A percentile compares a stretch with the other conserved stretches of the same genome.
Conservation (phyloP, 78 protist genomes). For the Dictyostelium citrinum region DNA sequence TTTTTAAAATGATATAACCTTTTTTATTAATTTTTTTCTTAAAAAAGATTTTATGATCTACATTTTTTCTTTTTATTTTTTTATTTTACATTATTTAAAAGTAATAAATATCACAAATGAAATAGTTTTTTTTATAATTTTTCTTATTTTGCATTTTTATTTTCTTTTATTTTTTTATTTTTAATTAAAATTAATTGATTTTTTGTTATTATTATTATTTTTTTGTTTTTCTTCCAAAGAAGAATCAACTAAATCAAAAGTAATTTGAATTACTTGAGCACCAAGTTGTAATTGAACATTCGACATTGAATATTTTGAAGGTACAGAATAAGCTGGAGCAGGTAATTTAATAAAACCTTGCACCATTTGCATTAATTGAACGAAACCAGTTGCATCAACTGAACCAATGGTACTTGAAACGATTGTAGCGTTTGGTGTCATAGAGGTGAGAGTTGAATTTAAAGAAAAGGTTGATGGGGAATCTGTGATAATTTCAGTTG, state of each 20-base stretch:
- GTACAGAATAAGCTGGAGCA: background rate
- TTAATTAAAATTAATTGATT: background rate
- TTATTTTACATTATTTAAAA: no score
- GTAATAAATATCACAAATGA: no score
- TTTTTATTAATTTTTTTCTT: no score
- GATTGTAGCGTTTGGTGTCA: background rate
- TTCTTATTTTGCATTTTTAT: background rate
- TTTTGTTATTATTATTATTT: background rate
- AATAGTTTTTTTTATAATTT: no score
- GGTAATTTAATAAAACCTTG: slow-evolving; percentile 14
- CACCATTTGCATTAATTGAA: slow-evolving; percentile 31
- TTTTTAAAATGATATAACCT: no score
- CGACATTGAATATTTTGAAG: background rate
- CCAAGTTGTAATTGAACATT: background rate
- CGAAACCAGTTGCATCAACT: slow-evolving; percentile 46
- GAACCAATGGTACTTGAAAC: background rate
- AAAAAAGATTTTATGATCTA: no score
- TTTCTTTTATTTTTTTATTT: background rate
- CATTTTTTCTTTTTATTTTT: no score
- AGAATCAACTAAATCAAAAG: background rate
- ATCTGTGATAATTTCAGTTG: background rate
- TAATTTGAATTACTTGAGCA: background rate
- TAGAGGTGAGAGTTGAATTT: background rate
- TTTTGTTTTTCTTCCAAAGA: background rate
- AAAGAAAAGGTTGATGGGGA: background rate